Evolutionary conservation across 2,329 filamentous ascomycete genomes (phyloP), one percentile per base, ranked within the genome.

Genomic region (Pyricularia pennisetigena): DNA sequence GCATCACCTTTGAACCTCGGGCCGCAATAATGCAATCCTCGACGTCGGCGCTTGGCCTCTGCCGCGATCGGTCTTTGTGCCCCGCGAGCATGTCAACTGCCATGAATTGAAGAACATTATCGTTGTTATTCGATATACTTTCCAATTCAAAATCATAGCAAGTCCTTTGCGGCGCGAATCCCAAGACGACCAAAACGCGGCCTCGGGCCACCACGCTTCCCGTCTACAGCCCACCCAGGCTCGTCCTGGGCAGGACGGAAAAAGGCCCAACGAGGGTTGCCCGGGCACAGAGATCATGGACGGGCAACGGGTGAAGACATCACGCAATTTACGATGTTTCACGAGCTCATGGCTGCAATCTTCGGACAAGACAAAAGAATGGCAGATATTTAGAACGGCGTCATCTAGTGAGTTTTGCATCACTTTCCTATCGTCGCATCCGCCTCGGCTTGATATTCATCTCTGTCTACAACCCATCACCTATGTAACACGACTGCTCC

Each of bases 221-320:
- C 20, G 12, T 65, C 63, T 32, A n/a, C 41, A 49, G 20, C 41
- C 16, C 41, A n/a, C 41, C 41, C 41, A 23, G 63, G 63, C 24
- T 66, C 65, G 65, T 67, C 65, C 65, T 67, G 65, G 65, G 65
- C 65, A 67, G 65, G 65, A 67, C 65, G 65, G 35, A n/a, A 67
- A 67, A 67, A 67, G 65, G 65, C 65, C 65, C 28, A 67, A 59
- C 29, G 54, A 49, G 65, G 30, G 65, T 67, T 67, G 65, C 54
- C n/a, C 28, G 65, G 28, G 29, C 57, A 67, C 65, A 67, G 3
- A 57, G 65, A 67, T 67, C 7, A 65, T 30, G 49, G 30, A 61
- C 41, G 28, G 65, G 65, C 65, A 62, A 67, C 65, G 28, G 65
- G 20, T 61, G 28, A 67, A 67, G 65, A 30, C 41, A 59, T 67